These are phyloP conservation scores for Pezicula rhizophila DNA, from an alignment of 2,329 filamentous ascomycete genomes.

Conservation along the genomic window DNA sequence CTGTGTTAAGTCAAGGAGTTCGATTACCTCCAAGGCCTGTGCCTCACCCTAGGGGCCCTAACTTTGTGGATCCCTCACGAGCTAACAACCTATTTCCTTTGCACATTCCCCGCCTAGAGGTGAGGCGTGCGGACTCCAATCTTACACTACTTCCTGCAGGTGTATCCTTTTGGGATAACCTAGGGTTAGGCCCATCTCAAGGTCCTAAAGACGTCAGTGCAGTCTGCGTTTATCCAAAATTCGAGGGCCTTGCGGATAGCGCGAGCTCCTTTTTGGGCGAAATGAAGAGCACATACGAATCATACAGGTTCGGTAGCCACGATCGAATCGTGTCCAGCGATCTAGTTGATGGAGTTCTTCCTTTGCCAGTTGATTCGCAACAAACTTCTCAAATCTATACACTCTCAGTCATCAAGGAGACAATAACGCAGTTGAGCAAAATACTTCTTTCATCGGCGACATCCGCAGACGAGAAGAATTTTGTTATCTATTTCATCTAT, in stretches of 20 bases:
- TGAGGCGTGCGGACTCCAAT: conserved; percentile 62
- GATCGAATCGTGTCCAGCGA: conserved; percentile 32
- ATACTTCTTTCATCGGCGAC: conserved; percentile 24
- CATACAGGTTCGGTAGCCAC: conserved; percentile 65
- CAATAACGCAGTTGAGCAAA: conserved; percentile 20
- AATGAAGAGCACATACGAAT: conserved; percentile 66
- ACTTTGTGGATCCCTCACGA: conserved; percentile 26
- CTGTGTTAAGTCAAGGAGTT: conserved; percentile 44
- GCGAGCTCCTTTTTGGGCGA: conserved; percentile 60
- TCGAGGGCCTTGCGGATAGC: conserved; percentile 55
- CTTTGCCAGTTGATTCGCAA: conserved; percentile 21
- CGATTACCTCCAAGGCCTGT: conserved; percentile 34
- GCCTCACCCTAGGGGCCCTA: conserved; percentile 16
- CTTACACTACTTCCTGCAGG: conserved; percentile 71
- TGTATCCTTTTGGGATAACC: conserved; percentile 73
- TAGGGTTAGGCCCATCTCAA: conserved; percentile 66
- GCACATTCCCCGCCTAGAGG: conserved; percentile 62
- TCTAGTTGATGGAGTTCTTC: conserved; percentile 26
- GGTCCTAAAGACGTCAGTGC: conserved; percentile 66
- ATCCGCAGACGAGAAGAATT: conserved; percentile 41
- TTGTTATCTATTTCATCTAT: conserved; percentile 74
- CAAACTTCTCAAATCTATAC: conserved; percentile 31
- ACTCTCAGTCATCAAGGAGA: conserved; percentile 22
- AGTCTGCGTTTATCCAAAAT: conserved; percentile 64
- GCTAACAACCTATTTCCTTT: conserved; percentile 55